Percentiles rank a stretch among this genome's conserved stretches.
Conservation (phyloP, 2,329 filamentous ascomycete genomes). For the Fusarium equiseti region DNA sequence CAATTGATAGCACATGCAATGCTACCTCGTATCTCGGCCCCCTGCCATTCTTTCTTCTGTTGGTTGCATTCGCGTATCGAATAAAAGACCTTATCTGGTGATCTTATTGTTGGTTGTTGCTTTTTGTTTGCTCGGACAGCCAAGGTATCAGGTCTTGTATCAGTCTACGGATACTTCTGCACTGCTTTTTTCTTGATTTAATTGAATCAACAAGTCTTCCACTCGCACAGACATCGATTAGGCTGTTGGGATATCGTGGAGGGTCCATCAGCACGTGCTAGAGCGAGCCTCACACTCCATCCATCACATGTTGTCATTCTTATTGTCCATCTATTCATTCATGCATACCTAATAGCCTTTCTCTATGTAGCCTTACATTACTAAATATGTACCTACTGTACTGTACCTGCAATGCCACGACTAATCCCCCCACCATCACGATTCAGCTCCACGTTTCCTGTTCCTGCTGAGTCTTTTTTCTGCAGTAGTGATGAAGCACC, state of each 20-base stretch:
- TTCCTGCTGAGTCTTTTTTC: slow-evolving; percentile 4
- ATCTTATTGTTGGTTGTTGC: slow-evolving; percentile 1
- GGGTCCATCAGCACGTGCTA: slow-evolving; percentile 16
- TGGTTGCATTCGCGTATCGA: slow-evolving; percentile 36
- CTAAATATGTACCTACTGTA: neutral
- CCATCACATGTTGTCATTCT: neutral
- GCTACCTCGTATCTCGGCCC: neutral
- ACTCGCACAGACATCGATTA: slow-evolving; percentile 24
- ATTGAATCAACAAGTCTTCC: neutral
- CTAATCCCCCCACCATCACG: slow-evolving; percentile 4
- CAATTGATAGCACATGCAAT: neutral
- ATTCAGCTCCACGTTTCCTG: slow-evolving; percentile 13
- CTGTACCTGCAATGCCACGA: slow-evolving; percentile 5
- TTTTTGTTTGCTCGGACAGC: slow-evolving; percentile 24
- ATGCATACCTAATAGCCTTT: neutral
- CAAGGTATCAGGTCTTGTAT: slow-evolving; percentile 1
- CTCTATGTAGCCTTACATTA: neutral
- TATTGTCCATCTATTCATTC: neutral
- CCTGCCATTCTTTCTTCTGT: neutral
- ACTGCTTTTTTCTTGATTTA: neutral
- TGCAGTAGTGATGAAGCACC: neutral
- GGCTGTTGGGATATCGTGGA: slow-evolving; percentile 4
- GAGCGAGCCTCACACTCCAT: slow-evolving; percentile 19
- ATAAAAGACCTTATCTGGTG: neutral
- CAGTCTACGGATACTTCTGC: neutral